Evolutionary conservation across 257 asterid genomes (phyloP), one percentile per base, ranked within the genome.

Genomic region (Solanum stenotomum): DNA sequence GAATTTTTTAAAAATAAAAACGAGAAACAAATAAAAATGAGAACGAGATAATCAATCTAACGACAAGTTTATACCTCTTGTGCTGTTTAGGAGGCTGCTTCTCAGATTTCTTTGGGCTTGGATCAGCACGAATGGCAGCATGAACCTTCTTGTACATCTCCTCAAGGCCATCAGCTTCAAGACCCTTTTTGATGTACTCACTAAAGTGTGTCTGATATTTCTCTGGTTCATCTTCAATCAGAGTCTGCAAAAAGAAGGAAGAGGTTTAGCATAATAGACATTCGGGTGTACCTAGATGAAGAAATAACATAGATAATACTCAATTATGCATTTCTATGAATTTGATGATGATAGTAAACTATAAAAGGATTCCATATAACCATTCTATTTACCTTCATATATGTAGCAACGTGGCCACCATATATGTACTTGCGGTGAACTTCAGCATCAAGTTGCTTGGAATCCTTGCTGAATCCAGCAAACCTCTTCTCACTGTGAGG

Each of bases 401-500:
- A 95, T n/a, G 94, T 90, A 77, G 95, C 92, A 82, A 95, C 90
- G 16, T 95, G 98, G 13, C 98, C 98, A 6, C 98, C 98, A 82
- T 90, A 95, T 70, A 95, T 91, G 93, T 95, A 95, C 86, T 95
- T 95, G 68, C 98, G 93, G 79, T 95, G 98, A 40, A 92, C 95
- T 59, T 95, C 98, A 63, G 98, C 90, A 75, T 95, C 97, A 87
- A 95, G 98, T 70, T 91, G 92, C 61, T 95, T 94, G 89, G 86
- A 89, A 2, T 92, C 98, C 93, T 95, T 95, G 93, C 83, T 88
- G 81, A 88, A 95, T 49, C 98, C 98, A 46, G 98, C 97, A 88
- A 94, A 95, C 89, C 98, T 94, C 92, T 95, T 94, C 6, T 96
- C 98, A 35, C 98, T 94, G 89, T 96, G 98, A 84, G 98, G 98